Conservation (phyloP, 2,329 filamentous ascomycete genomes). For the Botrytis byssoidea region DNA sequence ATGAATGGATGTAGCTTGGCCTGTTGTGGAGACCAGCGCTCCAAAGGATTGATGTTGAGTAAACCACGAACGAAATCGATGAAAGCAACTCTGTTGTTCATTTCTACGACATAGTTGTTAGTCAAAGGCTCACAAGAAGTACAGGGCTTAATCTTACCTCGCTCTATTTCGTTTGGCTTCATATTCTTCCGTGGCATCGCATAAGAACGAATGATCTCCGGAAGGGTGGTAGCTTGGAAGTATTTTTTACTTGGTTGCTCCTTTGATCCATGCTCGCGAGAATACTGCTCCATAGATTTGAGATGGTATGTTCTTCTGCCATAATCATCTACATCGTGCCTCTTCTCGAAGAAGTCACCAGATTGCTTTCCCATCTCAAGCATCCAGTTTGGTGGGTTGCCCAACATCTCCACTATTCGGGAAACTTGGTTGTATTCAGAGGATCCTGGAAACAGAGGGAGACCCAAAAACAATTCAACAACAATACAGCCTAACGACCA, state of each 20-base stretch:
- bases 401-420: conserved; percentile 96
- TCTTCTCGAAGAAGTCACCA: conserved; percentile 94
- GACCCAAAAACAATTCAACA: conserved; percentile 90
- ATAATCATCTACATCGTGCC: conserved; percentile 78
- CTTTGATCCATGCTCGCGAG: conserved; percentile 90
- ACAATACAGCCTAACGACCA: conserved; percentile 99
- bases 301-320: conserved; percentile 86
- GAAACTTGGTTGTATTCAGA: conserved; percentile 99
- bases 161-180: conserved; percentile 93
- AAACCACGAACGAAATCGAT: conserved; percentile 96
- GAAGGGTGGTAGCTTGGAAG: conserved; percentile 89
- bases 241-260: conserved; percentile 99
- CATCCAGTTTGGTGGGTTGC: conserved; percentile 97
- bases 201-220: conserved; percentile 96
- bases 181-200: conserved; percentile 99
- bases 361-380: conserved; percentile 98
- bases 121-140: conserved; percentile 22
- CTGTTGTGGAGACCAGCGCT: conserved; percentile 96
- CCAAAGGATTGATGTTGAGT: conserved; percentile 90
- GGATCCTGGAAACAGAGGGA: conserved; percentile 92
- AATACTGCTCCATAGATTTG: conserved; percentile 98
- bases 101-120: conserved; percentile 60
- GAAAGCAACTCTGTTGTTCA: conserved; percentile 96
- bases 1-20: conserved; percentile 98
- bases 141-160: conserved; percentile 61